Evolutionary conservation across 2,329 filamentous ascomycete species (phyloP).

Genomic region (Ophiocordyceps camponoti-rufipedis): DNA sequence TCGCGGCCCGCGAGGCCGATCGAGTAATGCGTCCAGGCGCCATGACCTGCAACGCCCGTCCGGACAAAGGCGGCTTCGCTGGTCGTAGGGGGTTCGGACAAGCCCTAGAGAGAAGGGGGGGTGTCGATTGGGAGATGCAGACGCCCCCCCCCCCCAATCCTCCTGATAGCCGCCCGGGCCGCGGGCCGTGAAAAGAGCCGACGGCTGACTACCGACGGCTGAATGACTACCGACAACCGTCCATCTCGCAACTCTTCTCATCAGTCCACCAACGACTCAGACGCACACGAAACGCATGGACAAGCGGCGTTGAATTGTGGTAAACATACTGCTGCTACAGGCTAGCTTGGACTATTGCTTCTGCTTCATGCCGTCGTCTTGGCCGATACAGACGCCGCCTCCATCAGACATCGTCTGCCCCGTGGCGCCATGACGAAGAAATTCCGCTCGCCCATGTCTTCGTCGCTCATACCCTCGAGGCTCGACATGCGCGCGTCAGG

Average conservation of each 20-base stretch:
- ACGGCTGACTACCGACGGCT: background rate
- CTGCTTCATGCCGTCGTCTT: background rate
- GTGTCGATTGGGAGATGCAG: background rate
- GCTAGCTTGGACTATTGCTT: background rate
- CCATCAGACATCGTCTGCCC: slow-evolving; percentile 9
- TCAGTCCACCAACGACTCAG: background rate
- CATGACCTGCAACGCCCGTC: background rate
- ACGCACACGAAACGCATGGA: background rate
- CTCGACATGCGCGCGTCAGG: slow-evolving; percentile 12
- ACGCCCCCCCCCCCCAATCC: background rate
- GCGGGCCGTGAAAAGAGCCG: background rate
- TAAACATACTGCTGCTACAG: background rate
- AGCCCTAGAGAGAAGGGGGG: background rate
- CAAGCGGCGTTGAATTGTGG: background rate
- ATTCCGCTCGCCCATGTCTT: slow-evolving; percentile 13
- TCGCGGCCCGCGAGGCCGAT: slow-evolving; percentile 21
- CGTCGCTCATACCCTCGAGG: slow-evolving; percentile 13
- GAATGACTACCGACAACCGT: background rate
- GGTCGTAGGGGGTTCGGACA: background rate
- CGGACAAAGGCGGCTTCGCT: background rate
- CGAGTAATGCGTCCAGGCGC: slow-evolving; percentile 28
- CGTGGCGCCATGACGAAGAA: slow-evolving; percentile 14
- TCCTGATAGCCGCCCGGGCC: background rate
- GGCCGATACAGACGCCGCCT: background rate
- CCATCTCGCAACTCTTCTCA: no score